Percentiles rank a stretch among this genome's conserved stretches.
These are phyloP conservation scores for Sporothrix sp. DNA, from an alignment of 2,329 filamentous ascomycete genomes.

Conservation along the genomic window DNA sequence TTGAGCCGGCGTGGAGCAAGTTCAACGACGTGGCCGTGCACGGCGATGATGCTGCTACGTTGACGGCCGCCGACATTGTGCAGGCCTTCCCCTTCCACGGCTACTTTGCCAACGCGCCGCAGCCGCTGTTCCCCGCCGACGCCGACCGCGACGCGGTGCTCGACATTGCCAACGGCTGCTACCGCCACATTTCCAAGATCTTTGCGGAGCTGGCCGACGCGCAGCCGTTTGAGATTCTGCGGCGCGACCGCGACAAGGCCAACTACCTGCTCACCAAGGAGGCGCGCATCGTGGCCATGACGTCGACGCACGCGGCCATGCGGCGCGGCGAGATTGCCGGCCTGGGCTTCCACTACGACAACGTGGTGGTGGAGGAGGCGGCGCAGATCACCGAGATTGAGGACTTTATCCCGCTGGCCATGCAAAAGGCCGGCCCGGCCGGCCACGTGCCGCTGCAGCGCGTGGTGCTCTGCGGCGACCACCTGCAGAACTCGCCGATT, in stretches of 20 bases:
- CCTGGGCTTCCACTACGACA: slow-evolving; percentile 95
- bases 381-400: slow-evolving; percentile 97
- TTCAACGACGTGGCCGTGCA: slow-evolving; percentile 56
- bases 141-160: slow-evolving; percentile 56
- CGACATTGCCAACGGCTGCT: slow-evolving; percentile 74
- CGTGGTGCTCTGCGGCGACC: slow-evolving; percentile 87
- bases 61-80: slow-evolving; percentile 52
- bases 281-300: slow-evolving; percentile 98
- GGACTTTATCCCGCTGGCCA: slow-evolving; percentile 87
- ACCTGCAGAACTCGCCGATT: slow-evolving; percentile 92
- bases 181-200: slow-evolving; percentile 78
- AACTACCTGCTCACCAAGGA: slow-evolving; percentile 94
- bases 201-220: slow-evolving; percentile 91
- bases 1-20: slow-evolving; percentile 78
- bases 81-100: slow-evolving; percentile 74
- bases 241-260: slow-evolving; percentile 80
- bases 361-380: slow-evolving; percentile 96
- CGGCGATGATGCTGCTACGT: slow-evolving; percentile 21
- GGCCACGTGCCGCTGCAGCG: slow-evolving; percentile 71
- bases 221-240: slow-evolving; percentile 86
- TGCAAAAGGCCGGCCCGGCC: slow-evolving; percentile 73
- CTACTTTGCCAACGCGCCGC: slow-evolving; percentile 81
- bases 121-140: slow-evolving; percentile 66
- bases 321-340: slow-evolving; percentile 78
- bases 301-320: slow-evolving; percentile 94